phyloP scores from a whole-genome alignment of 2,329 filamentous ascomycete species.

The Calonectria leucothoes region DNA sequence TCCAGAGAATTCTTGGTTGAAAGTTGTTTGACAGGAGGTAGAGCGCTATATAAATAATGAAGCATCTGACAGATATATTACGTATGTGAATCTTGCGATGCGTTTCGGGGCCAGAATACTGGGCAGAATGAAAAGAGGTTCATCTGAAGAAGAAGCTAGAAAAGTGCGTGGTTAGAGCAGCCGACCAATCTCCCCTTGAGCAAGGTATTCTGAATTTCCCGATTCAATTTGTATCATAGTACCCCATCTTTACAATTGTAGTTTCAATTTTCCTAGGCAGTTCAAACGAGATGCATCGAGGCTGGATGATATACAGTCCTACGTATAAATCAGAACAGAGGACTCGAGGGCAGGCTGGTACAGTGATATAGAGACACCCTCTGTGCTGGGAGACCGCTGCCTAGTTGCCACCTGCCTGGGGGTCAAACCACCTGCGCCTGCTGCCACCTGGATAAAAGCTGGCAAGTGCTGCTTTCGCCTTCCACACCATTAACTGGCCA shows the following conservation, averaged over 20 bases:
- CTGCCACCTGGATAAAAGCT: neutral
- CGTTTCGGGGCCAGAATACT: constrained; percentile 74
- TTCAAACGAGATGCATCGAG: too few relatives aligned
- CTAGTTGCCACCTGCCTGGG: constrained; percentile 5
- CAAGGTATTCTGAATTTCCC: too few relatives aligned
- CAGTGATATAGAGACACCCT: neutral
- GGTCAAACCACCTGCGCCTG: neutral
- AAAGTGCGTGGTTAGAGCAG: neutral
- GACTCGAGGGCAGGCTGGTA: neutral
- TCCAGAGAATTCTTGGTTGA: constrained; percentile 66
- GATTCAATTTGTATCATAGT: neutral
- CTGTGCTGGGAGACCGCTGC: neutral
- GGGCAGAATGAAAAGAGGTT: constrained; percentile 70
- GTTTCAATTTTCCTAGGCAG: too few relatives aligned
- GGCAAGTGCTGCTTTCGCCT: constrained; percentile 9
- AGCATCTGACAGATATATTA: neutral
- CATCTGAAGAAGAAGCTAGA: constrained; percentile 19
- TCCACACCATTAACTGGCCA: neutral
- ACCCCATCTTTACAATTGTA: too few relatives aligned
- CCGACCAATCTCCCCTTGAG: too few relatives aligned
- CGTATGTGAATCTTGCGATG: constrained; percentile 56
- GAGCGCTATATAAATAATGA: neutral
- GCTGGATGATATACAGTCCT: neutral
- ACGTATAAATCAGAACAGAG: neutral
- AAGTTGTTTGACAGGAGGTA: neutral